Conservation (phyloP, 2,329 filamentous ascomycete species). For the Pyrenochaeta sp. region DNA sequence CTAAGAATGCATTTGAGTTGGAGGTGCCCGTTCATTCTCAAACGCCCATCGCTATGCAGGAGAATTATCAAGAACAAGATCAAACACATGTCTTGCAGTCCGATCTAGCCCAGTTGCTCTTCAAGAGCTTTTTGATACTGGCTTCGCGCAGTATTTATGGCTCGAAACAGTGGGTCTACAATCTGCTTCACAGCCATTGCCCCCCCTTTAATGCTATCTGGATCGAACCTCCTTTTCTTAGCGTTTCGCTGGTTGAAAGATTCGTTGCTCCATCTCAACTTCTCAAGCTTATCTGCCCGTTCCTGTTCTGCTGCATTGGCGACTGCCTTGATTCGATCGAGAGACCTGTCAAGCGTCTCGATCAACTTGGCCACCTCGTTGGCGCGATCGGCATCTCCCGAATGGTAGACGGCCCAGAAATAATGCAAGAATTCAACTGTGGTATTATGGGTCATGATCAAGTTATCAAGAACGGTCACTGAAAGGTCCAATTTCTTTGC, state of each 20-base stretch:
- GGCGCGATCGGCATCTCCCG: slow-evolving; percentile 82
- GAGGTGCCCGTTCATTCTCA: not conserved
- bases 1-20: not conserved
- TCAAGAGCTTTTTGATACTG: slow-evolving; percentile 76
- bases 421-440: slow-evolving; percentile 96
- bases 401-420: slow-evolving; percentile 93
- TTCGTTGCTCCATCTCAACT: slow-evolving; percentile 73
- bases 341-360: slow-evolving; percentile 80
- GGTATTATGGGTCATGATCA: slow-evolving; percentile 86
- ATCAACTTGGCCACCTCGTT: slow-evolving; percentile 82
- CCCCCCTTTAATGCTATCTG: slow-evolving; percentile 76
- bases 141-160: slow-evolving; percentile 73
- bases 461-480: slow-evolving; percentile 64
- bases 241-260: slow-evolving; percentile 76
- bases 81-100: slow-evolving; percentile 5
- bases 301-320: slow-evolving; percentile 81
- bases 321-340: slow-evolving; percentile 81
- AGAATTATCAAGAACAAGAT: slow-evolving; percentile 1
- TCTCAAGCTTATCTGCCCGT: slow-evolving; percentile 71
- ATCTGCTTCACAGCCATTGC: slow-evolving; percentile 77
- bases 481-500: slow-evolving; percentile 47
- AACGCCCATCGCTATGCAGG: slow-evolving; percentile 47
- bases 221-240: slow-evolving; percentile 75
- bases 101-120: slow-evolving; percentile 56
- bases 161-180: slow-evolving; percentile 75